Conservation (phyloP, 805 yeast species). For the Alloascoidea hylecoeti region DNA sequence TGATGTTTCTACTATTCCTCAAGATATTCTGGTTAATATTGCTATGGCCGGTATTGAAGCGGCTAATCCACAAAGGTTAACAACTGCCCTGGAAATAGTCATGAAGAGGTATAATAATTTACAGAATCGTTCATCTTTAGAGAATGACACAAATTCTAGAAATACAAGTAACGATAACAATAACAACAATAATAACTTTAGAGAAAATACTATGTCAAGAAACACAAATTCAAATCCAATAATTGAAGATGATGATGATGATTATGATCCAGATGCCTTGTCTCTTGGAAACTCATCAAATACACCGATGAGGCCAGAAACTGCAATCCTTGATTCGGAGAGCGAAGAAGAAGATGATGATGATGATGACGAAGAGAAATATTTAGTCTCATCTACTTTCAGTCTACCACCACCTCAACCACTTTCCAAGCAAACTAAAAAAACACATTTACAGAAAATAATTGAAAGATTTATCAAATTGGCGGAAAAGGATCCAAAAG, state of each 20-base stretch:
- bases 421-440: conserved; percentile 8
- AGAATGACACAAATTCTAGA: too few species aligned
- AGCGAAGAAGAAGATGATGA: conserved; percentile 15
- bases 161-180: background rate
- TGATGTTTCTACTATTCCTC: conserved; percentile 58
- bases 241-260: conserved; percentile 6
- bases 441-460: conserved; percentile 7
- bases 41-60: conserved; percentile 51
- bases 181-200: too few species aligned
- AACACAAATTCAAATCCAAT: conserved; percentile 4
- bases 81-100: conserved; percentile 57
- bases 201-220: conserved; percentile 2
- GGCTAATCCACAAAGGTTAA: conserved; percentile 35
- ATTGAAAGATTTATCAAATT: conserved; percentile 33
- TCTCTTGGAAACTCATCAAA: conserved; percentile 2
- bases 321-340: conserved; percentile 20
- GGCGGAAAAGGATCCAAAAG: conserved; percentile 19
- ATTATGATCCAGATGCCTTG: conserved; percentile 2
- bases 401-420: conserved; percentile 40
- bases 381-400: conserved; percentile 25
- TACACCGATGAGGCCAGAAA: conserved; percentile 4
- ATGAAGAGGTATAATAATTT: conserved; percentile 47
- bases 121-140: conserved; percentile 16
- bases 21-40: conserved; percentile 46
- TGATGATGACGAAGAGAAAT: conserved; percentile 16